phyloP scores from a whole-genome alignment of 2,329 filamentous ascomycete species.

The Colletotrichum neosansevieriae region DNA sequence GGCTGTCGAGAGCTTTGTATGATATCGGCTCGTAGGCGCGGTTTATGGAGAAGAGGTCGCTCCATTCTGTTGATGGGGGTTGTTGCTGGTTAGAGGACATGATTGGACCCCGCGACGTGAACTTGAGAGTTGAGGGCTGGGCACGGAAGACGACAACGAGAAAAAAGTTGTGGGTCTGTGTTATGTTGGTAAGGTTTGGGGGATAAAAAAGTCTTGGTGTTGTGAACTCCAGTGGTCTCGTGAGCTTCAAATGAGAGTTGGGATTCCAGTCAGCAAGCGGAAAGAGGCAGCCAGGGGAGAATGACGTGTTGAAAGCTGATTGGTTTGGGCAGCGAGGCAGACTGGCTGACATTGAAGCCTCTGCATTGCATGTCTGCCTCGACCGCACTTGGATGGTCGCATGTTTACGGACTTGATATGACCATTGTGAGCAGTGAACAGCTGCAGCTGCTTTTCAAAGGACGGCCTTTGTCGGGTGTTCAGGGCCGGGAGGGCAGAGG shows the following conservation, averaged over 20 bases:
- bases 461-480: not conserved
- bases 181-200: not conserved
- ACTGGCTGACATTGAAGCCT: constrained; percentile 7
- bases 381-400: not conserved
- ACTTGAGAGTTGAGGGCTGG: not conserved
- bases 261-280: constrained; percentile 2
- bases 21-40: constrained; percentile 10
- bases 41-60: constrained; percentile 24
- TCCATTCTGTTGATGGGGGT: constrained; percentile 19
- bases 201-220: not conserved
- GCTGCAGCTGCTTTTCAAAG: not conserved
- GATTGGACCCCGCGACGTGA: not conserved
- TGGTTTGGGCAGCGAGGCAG: constrained; percentile 20
- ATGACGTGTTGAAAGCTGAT: constrained; percentile 32
- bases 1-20: constrained; percentile 24
- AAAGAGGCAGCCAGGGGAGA: not conserved
- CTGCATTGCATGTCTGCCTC: not conserved
- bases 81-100: constrained; percentile 7
- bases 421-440: not conserved
- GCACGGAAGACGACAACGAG: not conserved
- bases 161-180: not conserved
- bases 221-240: constrained; percentile 3
- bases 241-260: constrained; percentile 10
- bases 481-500: not conserved
- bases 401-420: not conserved